Evolutionary conservation across 495 filamentous ascomycete genomes (phyloP).

Genomic region (Coniosporium apollinis): DNA sequence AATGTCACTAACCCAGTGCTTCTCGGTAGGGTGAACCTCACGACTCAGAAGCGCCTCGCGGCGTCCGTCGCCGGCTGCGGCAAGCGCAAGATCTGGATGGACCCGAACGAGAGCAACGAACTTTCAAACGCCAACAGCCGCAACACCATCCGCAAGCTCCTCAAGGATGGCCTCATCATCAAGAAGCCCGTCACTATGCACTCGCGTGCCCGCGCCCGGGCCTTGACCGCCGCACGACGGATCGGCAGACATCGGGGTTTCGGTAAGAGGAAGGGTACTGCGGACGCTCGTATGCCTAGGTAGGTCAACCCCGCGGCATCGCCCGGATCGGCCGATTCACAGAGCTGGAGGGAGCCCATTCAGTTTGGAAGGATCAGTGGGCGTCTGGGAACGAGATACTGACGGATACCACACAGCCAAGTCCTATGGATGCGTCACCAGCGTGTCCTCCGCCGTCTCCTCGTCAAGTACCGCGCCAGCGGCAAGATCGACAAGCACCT

Average conservation of each 20-base stretch:
- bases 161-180: slow-evolving; percentile 99
- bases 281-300: slow-evolving; percentile 98
- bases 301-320: slow-evolving; percentile 37
- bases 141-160: slow-evolving; percentile 99
- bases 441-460: slow-evolving; percentile 92
- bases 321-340: too few relatives aligned
- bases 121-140: slow-evolving; percentile 99
- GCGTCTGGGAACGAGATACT: slow-evolving; percentile 2
- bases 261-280: slow-evolving; percentile 99
- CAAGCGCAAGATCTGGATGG: slow-evolving; percentile 99
- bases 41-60: slow-evolving; percentile 98
- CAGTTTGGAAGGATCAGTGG: neutral
- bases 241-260: slow-evolving; percentile 94
- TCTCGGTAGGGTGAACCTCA: slow-evolving; percentile 99
- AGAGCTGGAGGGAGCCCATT: neutral
- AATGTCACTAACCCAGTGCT: too few relatives aligned
- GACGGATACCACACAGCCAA: slow-evolving; percentile 41
- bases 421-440: slow-evolving; percentile 99
- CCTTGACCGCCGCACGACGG: slow-evolving; percentile 73
- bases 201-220: slow-evolving; percentile 86
- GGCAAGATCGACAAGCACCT: slow-evolving; percentile 99
- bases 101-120: slow-evolving; percentile 97
- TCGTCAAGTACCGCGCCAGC: slow-evolving; percentile 97
- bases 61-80: slow-evolving; percentile 95
- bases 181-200: slow-evolving; percentile 99